Base-by-base conservation (phyloP, 2,329 filamentous ascomycete species). In the Fusarium protoensiforme region DNA sequence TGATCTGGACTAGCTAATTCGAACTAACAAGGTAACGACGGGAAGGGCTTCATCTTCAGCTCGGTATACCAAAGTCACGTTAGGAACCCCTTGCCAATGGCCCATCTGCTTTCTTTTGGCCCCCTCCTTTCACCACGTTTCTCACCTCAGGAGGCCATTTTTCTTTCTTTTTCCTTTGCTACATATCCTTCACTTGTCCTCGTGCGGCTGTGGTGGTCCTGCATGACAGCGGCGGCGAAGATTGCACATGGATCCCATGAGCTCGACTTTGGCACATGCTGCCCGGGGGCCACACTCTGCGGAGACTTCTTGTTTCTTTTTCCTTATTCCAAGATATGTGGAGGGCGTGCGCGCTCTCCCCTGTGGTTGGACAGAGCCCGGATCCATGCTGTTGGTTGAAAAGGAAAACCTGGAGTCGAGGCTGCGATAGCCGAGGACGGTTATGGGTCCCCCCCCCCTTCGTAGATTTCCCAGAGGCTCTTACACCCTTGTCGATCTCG, bases 371-470 rank as follows among this genome's bases (percentile, higher is more conserved):
- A 71, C 46, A 57, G 36, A 36, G 53, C 20, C 31, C 13, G 33
- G 53, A 57, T 63, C 41, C 62, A 71, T 71, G 63, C 56, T 41
- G 56, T 43, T 64, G 67, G 48, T 66, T 63, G 71, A 65, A 56
- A 70, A 51, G 24, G 24, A 29, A 46, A 51, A 29, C 63, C 70
- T 72, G 68, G 65, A 74, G 64, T 72, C 39, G 68, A 74, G 68
- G 64, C 57, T 66, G 62, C 68, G 75, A 78, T 78, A 77, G 57
- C 74, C 75, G 75, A 78, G 68, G 65, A 64, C 24, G 24, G 46
- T 68, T 62, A 69, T 64, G 61, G 58, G 24, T 51, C 46, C 24
- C 31, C 31, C 24, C 31, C 31, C 43, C 41, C 41, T 22, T 65
- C 27, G 33, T 58, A 35, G 51, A 58, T 64, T 67, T 65, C 58